Percentiles rank a stretch among this genome's conserved stretches.
phyloP scores from a whole-genome alignment of 306 rosid genomes.

The Cicer chorassanicum region DNA sequence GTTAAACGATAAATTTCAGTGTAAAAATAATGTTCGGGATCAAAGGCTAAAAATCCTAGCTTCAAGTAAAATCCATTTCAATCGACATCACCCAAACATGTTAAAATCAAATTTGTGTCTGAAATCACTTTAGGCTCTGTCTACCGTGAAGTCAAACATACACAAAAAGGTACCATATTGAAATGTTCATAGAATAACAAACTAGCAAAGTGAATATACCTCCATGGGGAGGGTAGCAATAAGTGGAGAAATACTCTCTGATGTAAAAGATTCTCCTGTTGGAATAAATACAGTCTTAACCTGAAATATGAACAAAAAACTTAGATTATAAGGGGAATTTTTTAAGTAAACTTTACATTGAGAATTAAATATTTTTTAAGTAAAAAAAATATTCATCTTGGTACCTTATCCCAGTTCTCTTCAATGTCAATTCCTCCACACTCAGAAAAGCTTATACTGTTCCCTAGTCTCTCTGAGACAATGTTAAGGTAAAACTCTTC shows the following conservation, averaged over 20 bases:
- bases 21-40: too few relatives aligned
- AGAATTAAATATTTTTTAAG: background rate
- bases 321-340: background rate
- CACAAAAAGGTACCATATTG: background rate
- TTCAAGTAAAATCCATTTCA: too few relatives aligned
- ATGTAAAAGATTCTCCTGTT: slow-evolving; percentile 70
- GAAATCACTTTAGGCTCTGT: too few relatives aligned
- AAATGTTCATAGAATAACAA: slow-evolving; percentile 13
- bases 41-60: too few relatives aligned
- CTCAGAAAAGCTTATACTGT: slow-evolving; percentile 87
- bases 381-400: background rate
- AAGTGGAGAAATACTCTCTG: slow-evolving; percentile 78
- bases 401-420: slow-evolving; percentile 97
- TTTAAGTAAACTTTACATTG: background rate
- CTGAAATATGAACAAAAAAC: slow-evolving; percentile 51
- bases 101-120: too few relatives aligned
- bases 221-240: slow-evolving; percentile 87
- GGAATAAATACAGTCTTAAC: slow-evolving; percentile 86
- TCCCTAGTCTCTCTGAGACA: slow-evolving; percentile 86
- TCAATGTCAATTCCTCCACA: slow-evolving; percentile 98
- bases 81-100: too few relatives aligned
- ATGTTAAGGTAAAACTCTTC: slow-evolving; percentile 91
- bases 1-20: too few relatives aligned
- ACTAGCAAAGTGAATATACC: slow-evolving; percentile 51
- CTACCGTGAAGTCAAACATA: too few relatives aligned